Percentiles rank a stretch among this genome's conserved stretches.
Conservation (phyloP, 352 stramenopile genomes). For the Phytopythium oedochilum region DNA sequence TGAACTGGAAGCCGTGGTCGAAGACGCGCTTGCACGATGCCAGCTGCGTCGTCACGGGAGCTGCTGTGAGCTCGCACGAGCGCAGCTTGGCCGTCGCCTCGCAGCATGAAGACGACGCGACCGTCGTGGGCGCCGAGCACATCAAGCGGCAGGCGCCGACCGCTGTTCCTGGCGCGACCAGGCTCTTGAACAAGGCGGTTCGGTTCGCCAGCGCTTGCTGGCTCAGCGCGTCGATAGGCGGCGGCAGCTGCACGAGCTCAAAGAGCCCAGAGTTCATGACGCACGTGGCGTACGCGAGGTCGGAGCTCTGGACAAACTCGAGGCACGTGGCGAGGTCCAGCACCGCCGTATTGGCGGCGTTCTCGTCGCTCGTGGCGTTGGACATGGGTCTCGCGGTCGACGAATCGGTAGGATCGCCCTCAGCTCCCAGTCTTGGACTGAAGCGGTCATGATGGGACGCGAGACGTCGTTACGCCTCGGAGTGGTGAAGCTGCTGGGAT, state of each 20-base stretch:
- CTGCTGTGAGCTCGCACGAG: slow-evolving; percentile 24
- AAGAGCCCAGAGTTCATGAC: slow-evolving; percentile 66
- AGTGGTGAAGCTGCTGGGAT: no score
- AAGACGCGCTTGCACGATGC: slow-evolving; percentile 32
- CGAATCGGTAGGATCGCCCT: no score
- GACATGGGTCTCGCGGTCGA: neutral
- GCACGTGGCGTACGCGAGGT: slow-evolving; percentile 44
- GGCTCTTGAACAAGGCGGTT: neutral
- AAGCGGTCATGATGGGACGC: no score
- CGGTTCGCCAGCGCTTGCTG: neutral
- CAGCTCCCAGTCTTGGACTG: no score
- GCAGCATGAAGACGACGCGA: slow-evolving; percentile 33
- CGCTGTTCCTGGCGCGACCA: neutral
- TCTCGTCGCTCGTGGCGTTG: slow-evolving; percentile 7
- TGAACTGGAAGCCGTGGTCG: slow-evolving; percentile 34
- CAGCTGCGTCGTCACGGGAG: slow-evolving; percentile 5
- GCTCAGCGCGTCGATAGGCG: neutral
- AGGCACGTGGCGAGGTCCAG: slow-evolving; percentile 29
- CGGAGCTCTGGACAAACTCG: slow-evolving; percentile 23
- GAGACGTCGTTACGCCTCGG: no score
- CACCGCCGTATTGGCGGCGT: slow-evolving; percentile 18
- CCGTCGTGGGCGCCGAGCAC: slow-evolving; percentile 23
- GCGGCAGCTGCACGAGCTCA: neutral
- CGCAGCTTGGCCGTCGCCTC: slow-evolving; percentile 11
- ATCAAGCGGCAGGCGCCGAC: slow-evolving; percentile 27